phyloP scores from a whole-genome alignment of 768 basidiomycete species.

The Phanerodontia chrysosporium region DNA sequence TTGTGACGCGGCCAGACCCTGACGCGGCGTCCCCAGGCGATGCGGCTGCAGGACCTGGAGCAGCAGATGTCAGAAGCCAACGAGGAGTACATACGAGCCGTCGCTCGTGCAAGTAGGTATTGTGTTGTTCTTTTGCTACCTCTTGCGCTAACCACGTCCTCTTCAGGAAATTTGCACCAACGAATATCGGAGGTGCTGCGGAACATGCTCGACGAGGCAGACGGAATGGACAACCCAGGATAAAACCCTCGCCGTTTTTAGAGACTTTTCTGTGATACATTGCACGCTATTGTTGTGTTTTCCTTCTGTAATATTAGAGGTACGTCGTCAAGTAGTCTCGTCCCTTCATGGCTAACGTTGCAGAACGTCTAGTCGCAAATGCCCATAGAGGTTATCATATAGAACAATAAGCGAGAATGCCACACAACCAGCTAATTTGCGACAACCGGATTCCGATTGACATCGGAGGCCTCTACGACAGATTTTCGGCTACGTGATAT shows the following conservation, averaged over 20 bases:
- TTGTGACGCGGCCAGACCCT: neutral
- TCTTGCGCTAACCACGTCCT: neutral
- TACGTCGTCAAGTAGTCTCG: too few relatives aligned
- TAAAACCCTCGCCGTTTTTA: neutral
- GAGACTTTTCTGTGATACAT: neutral
- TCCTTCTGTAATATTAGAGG: too few relatives aligned
- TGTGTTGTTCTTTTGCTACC: neutral
- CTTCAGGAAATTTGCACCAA: slow-evolving; percentile 51
- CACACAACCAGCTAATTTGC: too few relatives aligned
- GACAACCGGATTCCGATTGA: too few relatives aligned
- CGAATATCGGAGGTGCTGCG: slow-evolving; percentile 58
- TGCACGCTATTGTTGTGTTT: too few relatives aligned
- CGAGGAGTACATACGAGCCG: slow-evolving; percentile 67
- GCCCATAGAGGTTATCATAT: too few relatives aligned
- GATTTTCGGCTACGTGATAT: too few relatives aligned
- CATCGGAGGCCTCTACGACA: too few relatives aligned
- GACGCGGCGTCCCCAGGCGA: slow-evolving; percentile 42
- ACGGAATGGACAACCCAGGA: slow-evolving; percentile 10
- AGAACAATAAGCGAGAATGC: too few relatives aligned
- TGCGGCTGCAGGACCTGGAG: slow-evolving; percentile 63
- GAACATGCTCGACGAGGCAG: slow-evolving; percentile 46
- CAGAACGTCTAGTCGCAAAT: too few relatives aligned
- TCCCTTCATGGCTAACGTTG: too few relatives aligned
- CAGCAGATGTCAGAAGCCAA: slow-evolving; percentile 70
- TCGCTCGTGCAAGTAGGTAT: slow-evolving; percentile 71